Evolutionary conservation across 345 rosid species (phyloP), one percentile per base, ranked within the genome.

Genomic region (Jatropha curcas): DNA sequence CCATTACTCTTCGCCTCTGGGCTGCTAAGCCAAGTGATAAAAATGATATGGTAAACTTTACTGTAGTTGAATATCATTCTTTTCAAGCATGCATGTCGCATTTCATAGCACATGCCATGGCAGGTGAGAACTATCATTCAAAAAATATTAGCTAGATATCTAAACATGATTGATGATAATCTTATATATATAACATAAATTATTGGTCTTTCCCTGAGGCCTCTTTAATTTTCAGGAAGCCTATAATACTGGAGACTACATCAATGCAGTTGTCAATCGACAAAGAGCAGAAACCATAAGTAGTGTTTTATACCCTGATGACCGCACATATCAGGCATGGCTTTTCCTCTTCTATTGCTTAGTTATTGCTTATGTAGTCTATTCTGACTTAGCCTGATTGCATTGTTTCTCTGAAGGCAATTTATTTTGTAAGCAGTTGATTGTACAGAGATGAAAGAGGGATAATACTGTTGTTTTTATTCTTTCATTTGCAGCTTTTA

Each of bases 1-100:
- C 88, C 4, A 77, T 81, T 46, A 82, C 74, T 67, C 84, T 84
- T 27, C 88, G 88, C 55, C 84, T 84, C 25, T 84, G 88, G 86
- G 84, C 88, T 69, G 84, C 85, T 11, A 84, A 84, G 71, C 85
- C 85, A 73, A 84, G 86, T 63, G 86, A 78, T 72, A 79, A 65
- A 46, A 73, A 59, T 51, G 70, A 84, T 71, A 84, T 84, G 81
- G 87, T 84, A 83, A 77, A 31, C 51, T 63, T 46, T 52, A 51
- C 20, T 30, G 12, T 24, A 71, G 69, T 27, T 68, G 65, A 60
- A 12, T 46, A 52, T 39, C 6, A 20, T 11, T 66, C 52, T 33
- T 51, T 58, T 43, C 53, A 57, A 55, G 60, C 37, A 51, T 51
- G 58, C 50, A 14, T 25, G 27, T 31, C 17, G 34, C 31, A 9